These are phyloP conservation scores for Amanita thiersii DNA, from an alignment of 768 basidiomycete species.

Conservation along the genomic window DNA sequence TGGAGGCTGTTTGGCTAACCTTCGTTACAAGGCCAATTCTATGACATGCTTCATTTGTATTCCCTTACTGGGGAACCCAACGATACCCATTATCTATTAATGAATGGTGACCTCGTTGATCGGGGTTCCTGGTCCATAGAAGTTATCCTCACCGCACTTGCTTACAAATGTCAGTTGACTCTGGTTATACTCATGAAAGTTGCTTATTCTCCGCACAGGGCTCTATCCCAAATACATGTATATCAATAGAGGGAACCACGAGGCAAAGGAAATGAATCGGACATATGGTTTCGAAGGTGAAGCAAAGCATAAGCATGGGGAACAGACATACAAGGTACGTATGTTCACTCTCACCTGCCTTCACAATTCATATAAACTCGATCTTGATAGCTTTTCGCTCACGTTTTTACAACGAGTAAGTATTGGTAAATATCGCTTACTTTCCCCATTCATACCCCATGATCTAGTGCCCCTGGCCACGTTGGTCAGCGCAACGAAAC, in stretches of 20 bases:
- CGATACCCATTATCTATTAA: constrained; percentile 77
- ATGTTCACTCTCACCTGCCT: constrained; percentile 1
- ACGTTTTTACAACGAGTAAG: constrained; percentile 87
- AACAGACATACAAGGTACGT: constrained; percentile 82
- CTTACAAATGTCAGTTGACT: constrained; percentile 76
- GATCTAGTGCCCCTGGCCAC: constrained; percentile 89
- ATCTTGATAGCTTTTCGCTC: constrained; percentile 67
- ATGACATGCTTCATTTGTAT: constrained; percentile 84
- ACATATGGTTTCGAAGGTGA: constrained; percentile 95
- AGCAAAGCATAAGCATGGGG: constrained; percentile 93
- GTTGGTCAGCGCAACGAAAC: constrained; percentile 68
- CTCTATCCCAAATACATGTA: constrained; percentile 84
- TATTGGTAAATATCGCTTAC: too few species aligned
- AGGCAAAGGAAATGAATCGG: constrained; percentile 95
- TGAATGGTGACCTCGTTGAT: constrained; percentile 97
- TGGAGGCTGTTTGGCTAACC: constrained; percentile 1
- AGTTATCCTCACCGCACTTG: constrained; percentile 87
- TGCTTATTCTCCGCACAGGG: constrained; percentile 33
- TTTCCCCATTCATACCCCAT: constrained; percentile 8
- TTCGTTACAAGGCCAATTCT: constrained; percentile 79
- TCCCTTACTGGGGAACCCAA: constrained; percentile 80
- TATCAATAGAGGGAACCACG: constrained; percentile 96
- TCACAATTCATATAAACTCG: neutral
- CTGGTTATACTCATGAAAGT: constrained; percentile 1
- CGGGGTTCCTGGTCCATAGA: constrained; percentile 95